Evolutionary conservation across 352 stramenopile species (phyloP), one percentile per base, ranked within the genome.

Genomic region (Pythium volutum): DNA sequence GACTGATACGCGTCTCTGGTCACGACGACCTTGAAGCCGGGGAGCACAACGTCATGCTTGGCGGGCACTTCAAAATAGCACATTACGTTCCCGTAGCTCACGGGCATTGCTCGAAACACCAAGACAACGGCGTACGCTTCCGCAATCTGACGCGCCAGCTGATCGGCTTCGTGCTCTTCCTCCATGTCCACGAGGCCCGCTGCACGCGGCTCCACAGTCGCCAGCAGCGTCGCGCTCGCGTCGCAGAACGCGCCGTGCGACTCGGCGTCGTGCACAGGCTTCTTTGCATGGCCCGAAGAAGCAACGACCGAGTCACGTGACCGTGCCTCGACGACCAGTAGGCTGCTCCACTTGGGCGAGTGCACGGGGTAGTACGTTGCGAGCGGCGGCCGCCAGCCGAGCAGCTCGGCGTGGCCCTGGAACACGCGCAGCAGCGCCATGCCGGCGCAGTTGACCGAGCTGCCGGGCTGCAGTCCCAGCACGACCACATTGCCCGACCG

Each of bases 21-120:
- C 22, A 89, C 65, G 25, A 93, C 73, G 29, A 95, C 77, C 65
- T 92, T 93, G 69, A 95, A 95, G 18, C 86, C 86, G 4, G 86
- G 86, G 31, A 95, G 69, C 26, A 91, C 73, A 1, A 77, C 69
- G 23, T 64, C 50, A 46, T 64, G 56, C 23, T 69, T 63, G 51
- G 29, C 39, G 10, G 59, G 71, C 36, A 74, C 58, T 53, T 95
- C 86, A 55, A 80, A 95, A 64, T 84, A 95, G 70, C 81, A 84
- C 62, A 68, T 78, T 29, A 93, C 48, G 52, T 92, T 95, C 43
- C 84, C 84, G 29, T 74, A 89, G 9, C 66, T 88, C 14, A 88
- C 61, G 1, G 79, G 78, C 47, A 93, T 77, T 12, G 71, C 69
- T 14, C 81, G 77, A n/a, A 93, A 75, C 34, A 95, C 67, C 33